These are phyloP conservation scores for Trametes pubescens DNA, from an alignment of 1,284 basidiomycete species.

Conservation along the genomic window DNA sequence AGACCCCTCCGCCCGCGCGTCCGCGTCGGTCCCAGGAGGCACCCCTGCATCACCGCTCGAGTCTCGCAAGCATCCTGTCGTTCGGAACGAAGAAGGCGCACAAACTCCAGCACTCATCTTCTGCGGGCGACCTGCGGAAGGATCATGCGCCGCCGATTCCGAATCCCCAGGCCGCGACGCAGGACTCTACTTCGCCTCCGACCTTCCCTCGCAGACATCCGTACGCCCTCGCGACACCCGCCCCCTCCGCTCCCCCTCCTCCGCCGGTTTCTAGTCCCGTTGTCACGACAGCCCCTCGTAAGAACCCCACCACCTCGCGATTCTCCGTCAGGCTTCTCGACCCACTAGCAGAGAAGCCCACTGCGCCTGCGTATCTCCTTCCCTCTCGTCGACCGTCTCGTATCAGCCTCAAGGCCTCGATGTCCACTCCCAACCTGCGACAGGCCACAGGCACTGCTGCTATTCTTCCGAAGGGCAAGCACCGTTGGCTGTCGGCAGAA, in stretches of 20 bases:
- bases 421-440: slow-evolving; percentile 71
- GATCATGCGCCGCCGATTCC: slow-evolving; percentile 20
- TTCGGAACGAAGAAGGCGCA: slow-evolving; percentile 45
- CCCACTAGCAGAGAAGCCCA: slow-evolving; percentile 30
- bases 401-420: slow-evolving; percentile 55
- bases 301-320: slow-evolving; percentile 20
- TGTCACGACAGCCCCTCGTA: slow-evolving; percentile 31
- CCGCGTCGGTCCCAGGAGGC: slow-evolving; percentile 37
- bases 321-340: slow-evolving; percentile 35
- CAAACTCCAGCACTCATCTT: slow-evolving; percentile 38
- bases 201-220: slow-evolving; percentile 51
- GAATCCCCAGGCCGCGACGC: slow-evolving; percentile 9
- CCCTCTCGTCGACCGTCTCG: slow-evolving; percentile 30
- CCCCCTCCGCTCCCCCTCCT: slow-evolving; percentile 26
- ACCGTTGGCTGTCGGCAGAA: slow-evolving; percentile 75
- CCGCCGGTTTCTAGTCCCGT: slow-evolving; percentile 29
- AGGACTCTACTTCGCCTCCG: slow-evolving; percentile 15
- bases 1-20: slow-evolving; percentile 58
- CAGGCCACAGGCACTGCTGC: slow-evolving; percentile 27
- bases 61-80: slow-evolving; percentile 58
- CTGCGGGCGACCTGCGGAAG: slow-evolving; percentile 33
- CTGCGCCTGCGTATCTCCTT: slow-evolving; percentile 37
- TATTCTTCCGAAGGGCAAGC: slow-evolving; percentile 50
- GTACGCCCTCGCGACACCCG: slow-evolving; percentile 57
- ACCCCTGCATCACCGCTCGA: slow-evolving; percentile 47